Base-by-base conservation (phyloP, 208 protist species). In the Leishmania guyanensis region DNA sequence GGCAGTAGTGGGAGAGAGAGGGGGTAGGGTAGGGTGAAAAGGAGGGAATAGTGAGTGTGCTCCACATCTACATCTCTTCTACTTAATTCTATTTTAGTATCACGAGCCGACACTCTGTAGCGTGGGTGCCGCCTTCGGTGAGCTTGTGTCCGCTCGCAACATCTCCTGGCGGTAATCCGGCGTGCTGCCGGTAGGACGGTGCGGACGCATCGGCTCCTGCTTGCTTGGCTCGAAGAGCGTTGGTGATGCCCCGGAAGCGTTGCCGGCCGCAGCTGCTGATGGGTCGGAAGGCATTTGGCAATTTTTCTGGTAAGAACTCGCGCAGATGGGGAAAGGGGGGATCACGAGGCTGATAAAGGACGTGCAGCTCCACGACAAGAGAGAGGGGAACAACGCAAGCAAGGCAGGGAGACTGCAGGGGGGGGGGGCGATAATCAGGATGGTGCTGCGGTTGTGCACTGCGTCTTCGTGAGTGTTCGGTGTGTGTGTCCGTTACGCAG, bases 141-240 rank as follows among this genome's bases (percentile, higher is more conserved):
- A 48, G 4, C 17, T 53, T 17, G 72, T 3, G 60, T 51, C 43
- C 5, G 56, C 56, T 60, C 65, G 70, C 56, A 58, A 78, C 39
- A 58, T 46, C 46, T 62, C 58, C 22, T 72, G 54, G n/a, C 56
- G 56, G 33, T 54, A 64, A 53, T 75, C 77, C 29, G 82, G 80
- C 6, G 66, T 77, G 72, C 79, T 71, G 48, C 80, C 33, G 56
- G 81, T 29, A 26, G 88, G 85, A 46, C 80, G 53, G 85, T 84
- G 74, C 36, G 71, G 84, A 29, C 39, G 73, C 51, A 86, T 80
- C 14, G 82, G 83, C 64, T 78, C 81, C 80, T 86, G 88, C 50
- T 85, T 84, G 33, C 72, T 62, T 2, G 88, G 88, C 75, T 89
- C 88, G 22, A 87, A 85, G 29, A 89, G 80, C 29, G 75, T 76